These are phyloP conservation scores for Blastobotrys niveus DNA, from an alignment of 1,139 yeast genomes.

Conservation along the genomic window DNA sequence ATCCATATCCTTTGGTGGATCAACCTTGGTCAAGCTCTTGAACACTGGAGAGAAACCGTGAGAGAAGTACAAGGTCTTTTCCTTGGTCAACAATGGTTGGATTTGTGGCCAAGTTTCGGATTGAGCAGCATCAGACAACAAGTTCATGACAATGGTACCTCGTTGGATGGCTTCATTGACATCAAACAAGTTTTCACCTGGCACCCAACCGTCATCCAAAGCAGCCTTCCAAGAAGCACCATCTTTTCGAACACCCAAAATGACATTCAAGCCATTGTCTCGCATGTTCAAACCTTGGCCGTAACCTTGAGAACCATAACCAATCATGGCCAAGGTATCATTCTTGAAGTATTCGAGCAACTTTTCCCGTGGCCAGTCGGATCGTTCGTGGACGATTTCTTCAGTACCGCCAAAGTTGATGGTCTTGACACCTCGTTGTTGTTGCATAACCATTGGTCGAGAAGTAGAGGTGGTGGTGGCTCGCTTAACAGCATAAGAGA, in stretches of 20 bases:
- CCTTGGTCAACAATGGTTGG: conserved; percentile 90
- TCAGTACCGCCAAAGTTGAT: conserved; percentile 96
- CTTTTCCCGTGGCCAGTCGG: conserved; percentile 99
- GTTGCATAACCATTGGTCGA: conserved; percentile 21
- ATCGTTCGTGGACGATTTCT: conserved; percentile 95
- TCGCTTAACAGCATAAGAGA: conserved; percentile 23
- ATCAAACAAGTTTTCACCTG: conserved; percentile 95
- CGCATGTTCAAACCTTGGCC: conserved; percentile 99
- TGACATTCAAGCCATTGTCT: conserved; percentile 96
- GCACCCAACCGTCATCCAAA: conserved; percentile 99
- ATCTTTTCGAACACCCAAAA: conserved; percentile 95
- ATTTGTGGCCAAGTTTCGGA: conserved; percentile 91
- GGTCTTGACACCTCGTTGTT: conserved; percentile 80
- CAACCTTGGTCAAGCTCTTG: conserved; percentile 95
- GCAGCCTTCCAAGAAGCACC: conserved; percentile 99
- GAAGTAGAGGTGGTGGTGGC: conserved; percentile 21
- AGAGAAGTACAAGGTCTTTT: conserved; percentile 96
- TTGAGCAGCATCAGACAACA: conserved; percentile 98
- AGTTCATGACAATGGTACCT: conserved; percentile 96
- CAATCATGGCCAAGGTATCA: conserved; percentile 95
- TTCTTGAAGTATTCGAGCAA: conserved; percentile 92
- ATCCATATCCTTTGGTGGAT: conserved; percentile 89
- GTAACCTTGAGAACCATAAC: conserved; percentile 99
- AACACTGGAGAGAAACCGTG: conserved; percentile 99
- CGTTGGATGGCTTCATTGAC: conserved; percentile 85